Evolutionary conservation across 2,329 filamentous ascomycete genomes (phyloP), one percentile per base, ranked within the genome.

Genomic region (Hypomyces perniciosus): DNA sequence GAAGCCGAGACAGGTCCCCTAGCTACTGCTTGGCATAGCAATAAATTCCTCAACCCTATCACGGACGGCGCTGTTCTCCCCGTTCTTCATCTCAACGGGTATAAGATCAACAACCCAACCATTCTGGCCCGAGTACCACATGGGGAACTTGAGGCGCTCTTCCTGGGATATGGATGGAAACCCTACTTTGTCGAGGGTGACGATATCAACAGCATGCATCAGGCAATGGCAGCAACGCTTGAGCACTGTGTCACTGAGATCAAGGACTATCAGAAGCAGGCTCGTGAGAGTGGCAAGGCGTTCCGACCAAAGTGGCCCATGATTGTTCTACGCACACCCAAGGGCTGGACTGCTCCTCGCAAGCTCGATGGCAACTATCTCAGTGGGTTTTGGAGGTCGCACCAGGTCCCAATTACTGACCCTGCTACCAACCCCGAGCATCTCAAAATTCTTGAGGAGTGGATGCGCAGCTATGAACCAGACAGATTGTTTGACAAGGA

Each of bases 61-160:
- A 84, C 79, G 0, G 86, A 90, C 60, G 87, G 87, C 30, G 87
- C 86, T 35, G 87, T 91, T 6, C 75, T 91, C 1, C 87, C 87
- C 0, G 82, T 91, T 5, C 76, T 91, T 8, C 86, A 91, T 65
- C 74, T 91, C 33, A 91, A 91, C 60, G 87, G 87, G 43, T 91
- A 90, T 77, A 91, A 91, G 74, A 90, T 90, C 73, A 88, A 88
- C 73, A 88, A 89, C 67, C 85, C 85, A 7, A 90, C 83, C 5
- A 63, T 91, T 0, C 77, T 90, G 12, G 82, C 86, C 10, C 81
- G 87, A 57, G 85, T 91, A 62, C 80, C 80, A 40, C 85, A 90
- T 64, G 80, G 86, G 55, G 87, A 91, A 68, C 74, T 91, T 5
- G 77, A 82, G 58, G 72, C 76, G 27, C 73, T 91, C 13, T 86